Evolutionary conservation across 1,284 basidiomycete genomes (phyloP).

Genomic region (Cutaneotrichosporon dermatis): DNA sequence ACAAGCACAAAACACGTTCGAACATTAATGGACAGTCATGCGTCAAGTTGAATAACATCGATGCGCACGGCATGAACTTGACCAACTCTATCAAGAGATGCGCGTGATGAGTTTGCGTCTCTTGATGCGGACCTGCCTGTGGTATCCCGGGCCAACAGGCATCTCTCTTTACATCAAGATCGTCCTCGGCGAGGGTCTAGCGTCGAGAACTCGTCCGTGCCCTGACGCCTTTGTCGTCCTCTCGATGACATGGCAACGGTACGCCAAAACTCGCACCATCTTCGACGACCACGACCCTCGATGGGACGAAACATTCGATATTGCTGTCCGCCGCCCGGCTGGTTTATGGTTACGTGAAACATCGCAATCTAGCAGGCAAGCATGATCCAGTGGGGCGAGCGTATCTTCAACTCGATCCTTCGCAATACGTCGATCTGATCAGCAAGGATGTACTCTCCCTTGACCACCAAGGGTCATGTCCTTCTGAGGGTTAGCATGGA

Average conservation of each 20-base stretch:
- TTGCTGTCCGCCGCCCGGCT: constrained; percentile 76
- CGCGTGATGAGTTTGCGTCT: constrained; percentile 78
- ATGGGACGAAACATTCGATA: constrained; percentile 97
- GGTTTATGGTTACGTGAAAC: constrained; percentile 96
- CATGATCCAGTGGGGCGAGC: constrained; percentile 87
- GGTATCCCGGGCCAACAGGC: constrained; percentile 57
- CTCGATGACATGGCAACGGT: constrained; percentile 77
- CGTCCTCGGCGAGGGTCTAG: constrained; percentile 77
- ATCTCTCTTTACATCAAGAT: constrained; percentile 95
- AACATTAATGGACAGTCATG: constrained; percentile 61
- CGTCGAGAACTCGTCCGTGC: constrained; percentile 62
- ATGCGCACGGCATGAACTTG: constrained; percentile 85
- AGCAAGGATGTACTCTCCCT: constrained; percentile 88
- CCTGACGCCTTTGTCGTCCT: constrained; percentile 88
- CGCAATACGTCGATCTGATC: constrained; percentile 80
- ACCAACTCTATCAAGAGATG: constrained; percentile 89
- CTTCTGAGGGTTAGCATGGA: constrained; percentile 93
- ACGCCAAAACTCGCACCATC: constrained; percentile 93
- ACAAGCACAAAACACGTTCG: background rate
- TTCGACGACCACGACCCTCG: constrained; percentile 85
- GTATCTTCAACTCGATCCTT: constrained; percentile 87
- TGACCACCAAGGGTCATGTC: constrained; percentile 74
- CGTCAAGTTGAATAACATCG: constrained; percentile 96
- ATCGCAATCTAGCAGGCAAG: constrained; percentile 80
- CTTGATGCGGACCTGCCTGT: constrained; percentile 57